Percentiles rank a stretch among this genome's conserved stretches.
Conservation (phyloP, 192 early-diverging fungal genomes). For the Coemansia javaensis region DNA sequence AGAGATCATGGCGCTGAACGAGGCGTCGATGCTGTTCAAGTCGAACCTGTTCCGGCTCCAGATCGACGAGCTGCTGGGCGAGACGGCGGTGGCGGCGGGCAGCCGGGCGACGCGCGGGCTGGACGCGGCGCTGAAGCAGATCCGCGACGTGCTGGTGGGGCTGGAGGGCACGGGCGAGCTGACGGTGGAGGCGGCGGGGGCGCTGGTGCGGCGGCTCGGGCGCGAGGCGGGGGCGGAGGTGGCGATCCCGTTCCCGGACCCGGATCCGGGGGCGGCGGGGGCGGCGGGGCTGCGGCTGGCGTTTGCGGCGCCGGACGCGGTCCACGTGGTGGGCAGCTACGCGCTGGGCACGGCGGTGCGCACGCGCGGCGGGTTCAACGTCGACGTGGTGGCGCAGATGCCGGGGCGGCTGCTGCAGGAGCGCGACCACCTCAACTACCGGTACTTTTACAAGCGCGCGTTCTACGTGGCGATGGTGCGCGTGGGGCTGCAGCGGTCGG, state of each 20-base stretch:
- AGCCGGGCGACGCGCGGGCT: conserved; percentile 27
- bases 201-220: conserved; percentile 52
- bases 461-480: conserved; percentile 77
- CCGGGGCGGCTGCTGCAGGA: conserved; percentile 77
- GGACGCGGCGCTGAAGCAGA: conserved; percentile 54
- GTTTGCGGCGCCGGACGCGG: conserved; percentile 67
- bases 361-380: conserved; percentile 59
- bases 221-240: conserved; percentile 21
- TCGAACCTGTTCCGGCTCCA: conserved; percentile 90
- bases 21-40: conserved; percentile 78
- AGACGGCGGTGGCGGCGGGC: conserved; percentile 9
- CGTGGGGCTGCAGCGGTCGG: conserved; percentile 34
- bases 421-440: conserved; percentile 87
- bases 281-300: conserved; percentile 74
- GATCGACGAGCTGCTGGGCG: conserved; percentile 47
- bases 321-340: conserved; percentile 86
- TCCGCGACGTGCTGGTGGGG: conserved; percentile 17
- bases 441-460: conserved; percentile 95
- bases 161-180: conserved; percentile 10
- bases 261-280: conserved; percentile 63
- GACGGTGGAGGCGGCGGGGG: conserved; percentile 22
- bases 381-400: conserved; percentile 92
- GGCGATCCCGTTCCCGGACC: conserved; percentile 70
- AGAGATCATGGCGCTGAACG: conserved; percentile 80
- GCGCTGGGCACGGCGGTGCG: conserved; percentile 71